phyloP scores from a whole-genome alignment of 2,329 filamentous ascomycete genomes.

The Apiospora koreana region DNA sequence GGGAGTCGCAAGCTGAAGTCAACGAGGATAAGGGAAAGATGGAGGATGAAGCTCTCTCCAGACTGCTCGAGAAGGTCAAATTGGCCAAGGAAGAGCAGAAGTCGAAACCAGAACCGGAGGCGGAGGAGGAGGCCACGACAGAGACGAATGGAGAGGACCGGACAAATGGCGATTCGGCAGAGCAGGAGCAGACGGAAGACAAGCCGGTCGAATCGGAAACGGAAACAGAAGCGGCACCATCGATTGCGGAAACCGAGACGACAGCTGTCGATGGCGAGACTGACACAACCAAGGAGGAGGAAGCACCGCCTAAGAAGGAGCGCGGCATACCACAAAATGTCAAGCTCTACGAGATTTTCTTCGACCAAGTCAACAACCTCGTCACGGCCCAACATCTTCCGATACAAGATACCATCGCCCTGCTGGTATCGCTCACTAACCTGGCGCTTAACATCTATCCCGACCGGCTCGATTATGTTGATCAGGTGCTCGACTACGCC shows the following conservation, averaged over 20 bases:
- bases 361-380: conserved; percentile 90
- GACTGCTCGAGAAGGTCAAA: conserved; percentile 76
- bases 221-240: conserved; percentile 35
- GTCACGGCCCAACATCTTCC: conserved; percentile 89
- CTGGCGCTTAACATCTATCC: conserved; percentile 96
- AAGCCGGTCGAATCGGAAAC: conserved; percentile 30
- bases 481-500: conserved; percentile 89
- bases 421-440: conserved; percentile 92
- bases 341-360: conserved; percentile 95
- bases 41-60: conserved; percentile 81
- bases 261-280: conserved; percentile 49
- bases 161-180: conserved; percentile 35
- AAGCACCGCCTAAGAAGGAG: conserved; percentile 33
- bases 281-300: conserved; percentile 9
- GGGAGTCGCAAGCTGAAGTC: conserved; percentile 74
- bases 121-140: conserved; percentile 28
- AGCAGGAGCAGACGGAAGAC: conserved; percentile 34
- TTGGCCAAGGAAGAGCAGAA: conserved; percentile 61
- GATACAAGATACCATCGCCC: conserved; percentile 91
- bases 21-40: conserved; percentile 71
- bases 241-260: conserved; percentile 47
- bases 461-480: conserved; percentile 87
- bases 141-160: conserved; percentile 39
- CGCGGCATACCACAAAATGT: conserved; percentile 71
- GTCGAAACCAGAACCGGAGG: conserved; percentile 21